Evolutionary conservation across 805 yeast genomes (phyloP).

Genomic region (Dipodascopsis uninucleata): DNA sequence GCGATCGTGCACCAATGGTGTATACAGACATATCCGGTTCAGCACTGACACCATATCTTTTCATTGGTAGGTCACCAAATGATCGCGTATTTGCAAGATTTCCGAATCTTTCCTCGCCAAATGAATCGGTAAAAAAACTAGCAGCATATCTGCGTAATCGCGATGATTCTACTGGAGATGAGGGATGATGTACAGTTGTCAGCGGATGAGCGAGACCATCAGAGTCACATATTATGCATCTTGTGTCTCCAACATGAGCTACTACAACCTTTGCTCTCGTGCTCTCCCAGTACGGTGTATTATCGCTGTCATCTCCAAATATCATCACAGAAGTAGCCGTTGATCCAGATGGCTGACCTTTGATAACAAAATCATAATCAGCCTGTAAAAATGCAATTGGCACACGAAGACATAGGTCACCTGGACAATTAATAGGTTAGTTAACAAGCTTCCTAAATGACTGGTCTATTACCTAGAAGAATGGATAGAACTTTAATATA

Average conservation of each 20-base stretch:
- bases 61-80: conserved; percentile 83
- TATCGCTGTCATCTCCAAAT: conserved; percentile 42
- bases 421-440: conserved; percentile 32
- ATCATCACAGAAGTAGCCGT: conserved; percentile 67
- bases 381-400: conserved; percentile 62
- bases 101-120: conserved; percentile 84
- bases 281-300: conserved; percentile 54
- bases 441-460: not conserved
- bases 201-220: conserved; percentile 75
- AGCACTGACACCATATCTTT: conserved; percentile 79
- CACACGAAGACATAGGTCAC: conserved; percentile 58
- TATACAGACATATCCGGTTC: conserved; percentile 83
- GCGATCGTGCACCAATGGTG: conserved; percentile 57
- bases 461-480: no score
- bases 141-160: conserved; percentile 64
- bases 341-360: conserved; percentile 50
- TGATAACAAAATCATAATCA: conserved; percentile 52
- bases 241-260: conserved; percentile 92
- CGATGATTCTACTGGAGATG: conserved; percentile 70
- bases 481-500: not conserved
- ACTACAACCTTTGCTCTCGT: conserved; percentile 62
- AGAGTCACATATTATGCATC: conserved; percentile 78
- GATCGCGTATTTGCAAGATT: conserved; percentile 87
- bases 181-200: conserved; percentile 82
- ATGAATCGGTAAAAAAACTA: conserved; percentile 74